A percentile compares a stretch with the other conserved stretches of the same genome.
These are phyloP conservation scores for Russula griseocarnosa DNA, from an alignment of 768 basidiomycete species.

Conservation along the genomic window DNA sequence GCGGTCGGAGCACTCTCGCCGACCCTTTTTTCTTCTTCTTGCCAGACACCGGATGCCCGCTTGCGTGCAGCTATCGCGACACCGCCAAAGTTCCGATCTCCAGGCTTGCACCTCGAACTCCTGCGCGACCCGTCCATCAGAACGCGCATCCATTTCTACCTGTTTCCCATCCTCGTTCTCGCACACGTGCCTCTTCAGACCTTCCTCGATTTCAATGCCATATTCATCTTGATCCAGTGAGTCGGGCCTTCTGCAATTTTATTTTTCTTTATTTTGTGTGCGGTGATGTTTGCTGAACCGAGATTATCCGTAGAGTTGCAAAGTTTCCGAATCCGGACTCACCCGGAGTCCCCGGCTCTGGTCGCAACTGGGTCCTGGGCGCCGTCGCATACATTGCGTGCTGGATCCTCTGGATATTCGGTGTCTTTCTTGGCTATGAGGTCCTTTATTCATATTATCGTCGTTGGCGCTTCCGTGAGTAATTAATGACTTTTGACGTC, in stretches of 20 bases:
- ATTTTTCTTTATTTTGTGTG: too few relatives aligned
- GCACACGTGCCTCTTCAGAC: conserved; percentile 72
- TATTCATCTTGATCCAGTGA: conserved; percentile 79
- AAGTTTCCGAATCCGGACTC: conserved; percentile 68
- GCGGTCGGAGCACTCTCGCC: conserved; percentile 37
- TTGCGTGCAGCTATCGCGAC: conserved; percentile 31
- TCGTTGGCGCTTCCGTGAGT: conserved; percentile 78
- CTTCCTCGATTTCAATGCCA: conserved; percentile 86
- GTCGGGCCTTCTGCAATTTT: conserved; percentile 33
- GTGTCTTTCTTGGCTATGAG: conserved; percentile 74
- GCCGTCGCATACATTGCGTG: conserved; percentile 80
- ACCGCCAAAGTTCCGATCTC: conserved; percentile 63
- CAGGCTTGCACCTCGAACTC: conserved; percentile 63
- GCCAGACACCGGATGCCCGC: conserved; percentile 35
- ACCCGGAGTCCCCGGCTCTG: conserved; percentile 64
- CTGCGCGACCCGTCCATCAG: conserved; percentile 55
- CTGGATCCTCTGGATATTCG: conserved; percentile 70
- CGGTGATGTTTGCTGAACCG: not conserved
- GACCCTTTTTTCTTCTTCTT: conserved; percentile 45
- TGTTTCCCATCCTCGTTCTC: conserved; percentile 67
- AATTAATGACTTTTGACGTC: conserved; percentile 14
- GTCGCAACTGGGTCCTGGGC: conserved; percentile 76
- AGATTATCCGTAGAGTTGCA: conserved; percentile 51
- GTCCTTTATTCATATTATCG: conserved; percentile 69
- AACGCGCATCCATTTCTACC: conserved; percentile 59